Conservation (phyloP, 2,329 filamentous ascomycete genomes). For the Lachnellula hyalina region DNA sequence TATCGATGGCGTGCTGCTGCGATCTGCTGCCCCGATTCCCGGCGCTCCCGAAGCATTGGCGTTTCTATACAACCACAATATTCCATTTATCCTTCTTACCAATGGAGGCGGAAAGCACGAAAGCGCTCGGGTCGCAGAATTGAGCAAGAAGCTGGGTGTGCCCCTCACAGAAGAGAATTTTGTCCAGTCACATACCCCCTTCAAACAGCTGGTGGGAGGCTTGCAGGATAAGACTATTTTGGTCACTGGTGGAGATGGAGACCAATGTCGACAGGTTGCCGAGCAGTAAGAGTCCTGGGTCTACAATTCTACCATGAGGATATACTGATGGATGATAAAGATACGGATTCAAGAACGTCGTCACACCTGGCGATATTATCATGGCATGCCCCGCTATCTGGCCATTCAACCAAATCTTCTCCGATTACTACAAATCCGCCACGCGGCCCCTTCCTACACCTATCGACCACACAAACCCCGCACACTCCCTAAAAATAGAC, state of each 20-base stretch:
- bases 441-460: conserved; percentile 51
- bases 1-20: conserved; percentile 91
- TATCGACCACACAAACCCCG: conserved; percentile 39
- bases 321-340: conserved; percentile 27
- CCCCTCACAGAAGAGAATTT: conserved; percentile 64
- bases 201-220: conserved; percentile 64
- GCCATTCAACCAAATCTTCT: conserved; percentile 71
- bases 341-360: conserved; percentile 74
- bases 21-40: conserved; percentile 71
- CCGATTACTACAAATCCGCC: conserved; percentile 53
- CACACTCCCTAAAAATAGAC: conserved; percentile 65
- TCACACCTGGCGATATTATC: conserved; percentile 82
- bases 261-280: conserved; percentile 52
- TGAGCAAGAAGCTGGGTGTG: conserved; percentile 61
- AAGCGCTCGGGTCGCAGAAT: conserved; percentile 62
- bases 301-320: not conserved
- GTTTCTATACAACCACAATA: conserved; percentile 66
- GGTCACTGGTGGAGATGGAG: conserved; percentile 56
- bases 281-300: conserved; percentile 38
- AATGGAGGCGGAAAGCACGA: conserved; percentile 91
- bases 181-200: conserved; percentile 88
- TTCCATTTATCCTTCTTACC: conserved; percentile 91
- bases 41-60: conserved; percentile 69
- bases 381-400: conserved; percentile 67
- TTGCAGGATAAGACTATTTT: conserved; percentile 63